phyloP scores from a whole-genome alignment of 768 basidiomycete species.

The Clathrus columnatus region DNA sequence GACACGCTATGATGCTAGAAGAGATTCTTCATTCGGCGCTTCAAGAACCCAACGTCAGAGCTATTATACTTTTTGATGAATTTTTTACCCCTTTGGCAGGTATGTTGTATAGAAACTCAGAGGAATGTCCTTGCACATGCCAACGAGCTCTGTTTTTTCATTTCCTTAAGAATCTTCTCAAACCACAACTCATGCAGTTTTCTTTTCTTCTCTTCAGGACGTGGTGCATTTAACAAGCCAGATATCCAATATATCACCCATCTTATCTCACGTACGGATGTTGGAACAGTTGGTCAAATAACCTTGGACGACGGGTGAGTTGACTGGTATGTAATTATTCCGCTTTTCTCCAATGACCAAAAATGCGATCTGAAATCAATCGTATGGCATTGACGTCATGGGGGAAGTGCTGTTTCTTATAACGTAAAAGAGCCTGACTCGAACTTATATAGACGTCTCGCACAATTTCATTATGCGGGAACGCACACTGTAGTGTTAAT shows the following conservation, averaged over 20 bases:
- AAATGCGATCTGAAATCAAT: not conserved
- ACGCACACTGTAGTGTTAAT: conserved; percentile 6
- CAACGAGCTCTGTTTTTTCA: not conserved
- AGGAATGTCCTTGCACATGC: not conserved
- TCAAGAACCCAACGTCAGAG: conserved; percentile 2
- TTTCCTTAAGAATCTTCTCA: too few relatives aligned
- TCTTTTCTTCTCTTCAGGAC: not conserved
- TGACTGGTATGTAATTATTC: not conserved
- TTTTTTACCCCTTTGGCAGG: conserved; percentile 5
- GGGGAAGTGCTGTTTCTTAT: not conserved
- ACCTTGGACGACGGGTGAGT: conserved; percentile 6
- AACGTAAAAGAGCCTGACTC: not conserved
- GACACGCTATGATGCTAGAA: conserved; percentile 8
- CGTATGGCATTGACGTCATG: not conserved
- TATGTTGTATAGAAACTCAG: not conserved
- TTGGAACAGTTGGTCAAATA: conserved; percentile 3
- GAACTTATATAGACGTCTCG: not conserved
- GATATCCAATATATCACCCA: not conserved
- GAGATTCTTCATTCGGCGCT: conserved; percentile 8
- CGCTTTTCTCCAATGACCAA: not conserved
- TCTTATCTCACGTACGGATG: not conserved
- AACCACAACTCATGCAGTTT: too few relatives aligned
- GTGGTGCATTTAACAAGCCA: not conserved
- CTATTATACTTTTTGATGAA: conserved; percentile 7
- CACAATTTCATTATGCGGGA: conserved; percentile 4